Evolutionary conservation across 192 early-diverging fungal genomes (phyloP).

Genomic region (Coemansia sp.): DNA sequence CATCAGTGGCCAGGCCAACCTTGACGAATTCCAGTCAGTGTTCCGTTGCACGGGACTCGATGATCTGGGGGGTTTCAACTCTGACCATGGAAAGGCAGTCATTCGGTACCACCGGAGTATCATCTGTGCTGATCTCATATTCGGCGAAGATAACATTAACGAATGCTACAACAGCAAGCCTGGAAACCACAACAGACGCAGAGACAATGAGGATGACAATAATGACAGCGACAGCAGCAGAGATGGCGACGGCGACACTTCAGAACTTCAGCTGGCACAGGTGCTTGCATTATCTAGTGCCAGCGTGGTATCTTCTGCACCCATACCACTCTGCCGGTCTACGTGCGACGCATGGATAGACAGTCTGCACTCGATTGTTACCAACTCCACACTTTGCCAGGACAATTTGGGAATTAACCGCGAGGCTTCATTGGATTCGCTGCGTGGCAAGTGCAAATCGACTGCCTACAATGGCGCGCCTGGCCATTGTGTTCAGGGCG

Average conservation of each 20-base stretch:
- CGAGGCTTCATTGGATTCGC: slow-evolving; percentile 32
- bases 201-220: not conserved
- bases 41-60: slow-evolving; percentile 52
- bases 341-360: slow-evolving; percentile 48
- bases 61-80: slow-evolving; percentile 45
- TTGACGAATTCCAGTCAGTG: slow-evolving; percentile 52
- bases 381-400: slow-evolving; percentile 45
- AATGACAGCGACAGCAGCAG: slow-evolving; percentile 2
- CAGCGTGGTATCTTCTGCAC: slow-evolving; percentile 13
- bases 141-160: slow-evolving; percentile 37
- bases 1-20: slow-evolving; percentile 39
- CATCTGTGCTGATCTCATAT: slow-evolving; percentile 48
- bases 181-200: slow-evolving; percentile 8
- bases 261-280: slow-evolving; percentile 32
- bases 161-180: slow-evolving; percentile 41
- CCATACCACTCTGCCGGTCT: slow-evolving; percentile 39
- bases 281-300: slow-evolving; percentile 26
- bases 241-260: slow-evolving; percentile 8
- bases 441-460: slow-evolving; percentile 44
- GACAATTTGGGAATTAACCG: slow-evolving; percentile 44
- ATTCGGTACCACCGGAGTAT: slow-evolving; percentile 53
- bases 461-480: slow-evolving; percentile 26
- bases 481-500: slow-evolving; percentile 41
- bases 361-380: slow-evolving; percentile 38
- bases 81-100: slow-evolving; percentile 42